Evolutionary conservation across 2,329 filamentous ascomycete genomes (phyloP).

Genomic region (Westerdykella sp.): DNA sequence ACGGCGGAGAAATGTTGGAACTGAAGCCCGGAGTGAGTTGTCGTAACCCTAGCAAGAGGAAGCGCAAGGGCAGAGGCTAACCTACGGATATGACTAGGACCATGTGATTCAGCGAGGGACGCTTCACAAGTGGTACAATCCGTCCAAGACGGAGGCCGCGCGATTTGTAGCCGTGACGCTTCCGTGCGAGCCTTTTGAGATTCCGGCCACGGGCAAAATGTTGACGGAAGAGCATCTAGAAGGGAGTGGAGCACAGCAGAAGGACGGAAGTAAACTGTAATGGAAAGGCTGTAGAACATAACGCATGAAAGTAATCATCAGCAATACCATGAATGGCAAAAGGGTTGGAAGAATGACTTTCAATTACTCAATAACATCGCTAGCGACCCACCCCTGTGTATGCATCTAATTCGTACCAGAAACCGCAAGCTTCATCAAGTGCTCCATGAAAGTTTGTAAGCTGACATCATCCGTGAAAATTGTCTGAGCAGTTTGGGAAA

Average conservation of each 20-base stretch:
- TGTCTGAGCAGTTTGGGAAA: constrained; percentile 85
- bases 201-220: constrained; percentile 16
- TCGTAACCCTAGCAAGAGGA: no score
- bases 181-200: constrained; percentile 17
- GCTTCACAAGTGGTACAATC: constrained; percentile 18
- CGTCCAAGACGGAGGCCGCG: constrained; percentile 13
- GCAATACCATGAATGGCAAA: no score
- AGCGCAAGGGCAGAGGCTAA: no score
- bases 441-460: constrained; percentile 98
- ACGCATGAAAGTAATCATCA: no score
- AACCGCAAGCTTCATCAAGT: constrained; percentile 77
- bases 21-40: no score
- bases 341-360: no score
- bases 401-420: constrained; percentile 20
- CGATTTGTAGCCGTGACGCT: constrained; percentile 16
- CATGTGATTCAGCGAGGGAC: constrained; percentile 19
- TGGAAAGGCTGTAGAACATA: no score
- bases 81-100: constrained; percentile 4
- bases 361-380: no score
- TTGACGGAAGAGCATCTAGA: constrained; percentile 12
- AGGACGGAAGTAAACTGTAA: constrained; percentile 5
- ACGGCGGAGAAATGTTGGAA: no score
- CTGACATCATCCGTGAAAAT: constrained; percentile 99
- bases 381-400: neutral
- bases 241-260: constrained; percentile 6